phyloP scores from a whole-genome alignment of 805 yeast species.

The Teunomyces lycoperdinae region DNA sequence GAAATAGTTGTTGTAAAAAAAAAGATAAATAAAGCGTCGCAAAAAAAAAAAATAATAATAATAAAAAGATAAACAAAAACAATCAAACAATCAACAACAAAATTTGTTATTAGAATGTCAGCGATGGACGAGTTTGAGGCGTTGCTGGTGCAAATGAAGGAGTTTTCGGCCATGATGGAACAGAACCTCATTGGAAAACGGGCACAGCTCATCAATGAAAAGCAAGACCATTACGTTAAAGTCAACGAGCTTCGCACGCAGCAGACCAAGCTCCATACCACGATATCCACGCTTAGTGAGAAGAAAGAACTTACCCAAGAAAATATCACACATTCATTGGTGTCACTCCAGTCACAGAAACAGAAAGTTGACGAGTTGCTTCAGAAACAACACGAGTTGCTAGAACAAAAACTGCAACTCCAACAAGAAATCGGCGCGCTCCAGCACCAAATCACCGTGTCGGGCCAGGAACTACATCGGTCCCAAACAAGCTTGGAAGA shows the following conservation, averaged over 20 bases:
- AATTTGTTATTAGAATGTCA: neutral
- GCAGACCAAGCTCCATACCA: slow-evolving; percentile 26
- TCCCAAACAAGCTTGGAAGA: slow-evolving; percentile 32
- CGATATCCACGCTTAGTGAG: slow-evolving; percentile 26
- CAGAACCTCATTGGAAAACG: slow-evolving; percentile 30
- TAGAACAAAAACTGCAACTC: slow-evolving; percentile 22
- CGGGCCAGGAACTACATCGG: slow-evolving; percentile 28
- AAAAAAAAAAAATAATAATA: neutral
- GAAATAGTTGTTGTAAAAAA: neutral
- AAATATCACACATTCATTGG: slow-evolving; percentile 23
- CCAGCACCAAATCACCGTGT: slow-evolving; percentile 23
- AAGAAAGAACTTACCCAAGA: slow-evolving; percentile 26
- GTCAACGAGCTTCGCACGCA: slow-evolving; percentile 30
- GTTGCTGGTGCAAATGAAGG: slow-evolving; percentile 36
- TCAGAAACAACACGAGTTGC: slow-evolving; percentile 32
- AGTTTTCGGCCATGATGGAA: slow-evolving; percentile 38
- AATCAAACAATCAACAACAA: neutral
- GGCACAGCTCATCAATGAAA: slow-evolving; percentile 27
- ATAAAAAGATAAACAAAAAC: neutral
- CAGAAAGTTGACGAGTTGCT: slow-evolving; percentile 32
- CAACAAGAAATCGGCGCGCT: slow-evolving; percentile 32
- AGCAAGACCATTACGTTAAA: slow-evolving; percentile 30
- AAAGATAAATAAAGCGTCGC: too few relatives aligned
- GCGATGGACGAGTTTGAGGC: slow-evolving; percentile 33
- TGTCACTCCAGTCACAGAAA: slow-evolving; percentile 28